These are phyloP conservation scores for Leishmania lainsoni DNA, from an alignment of 208 protist genomes.

Conservation along the genomic window DNA sequence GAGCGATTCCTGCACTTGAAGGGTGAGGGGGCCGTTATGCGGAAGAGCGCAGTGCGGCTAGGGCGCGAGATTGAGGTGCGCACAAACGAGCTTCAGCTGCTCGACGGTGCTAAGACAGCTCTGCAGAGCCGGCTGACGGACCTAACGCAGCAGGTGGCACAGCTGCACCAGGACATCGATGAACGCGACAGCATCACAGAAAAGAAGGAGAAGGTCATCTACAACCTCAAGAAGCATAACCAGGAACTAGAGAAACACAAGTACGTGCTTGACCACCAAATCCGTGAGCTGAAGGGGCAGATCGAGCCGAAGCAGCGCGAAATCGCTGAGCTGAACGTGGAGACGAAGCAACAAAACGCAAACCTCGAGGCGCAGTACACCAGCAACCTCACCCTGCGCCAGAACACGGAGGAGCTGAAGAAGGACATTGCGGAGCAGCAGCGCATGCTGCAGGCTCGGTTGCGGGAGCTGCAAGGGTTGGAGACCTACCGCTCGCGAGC, in stretches of 20 bases:
- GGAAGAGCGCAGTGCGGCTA: slow-evolving; percentile 91
- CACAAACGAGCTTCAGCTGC: slow-evolving; percentile 66
- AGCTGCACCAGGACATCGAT: slow-evolving; percentile 92
- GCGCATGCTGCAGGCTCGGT: slow-evolving; percentile 70
- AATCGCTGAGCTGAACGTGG: slow-evolving; percentile 89
- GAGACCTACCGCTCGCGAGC: slow-evolving; percentile 89
- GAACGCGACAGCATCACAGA: slow-evolving; percentile 94
- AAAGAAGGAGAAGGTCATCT: slow-evolving; percentile 97
- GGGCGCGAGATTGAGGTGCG: slow-evolving; percentile 93
- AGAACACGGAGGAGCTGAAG: slow-evolving; percentile 90
- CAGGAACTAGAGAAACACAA: slow-evolving; percentile 98
- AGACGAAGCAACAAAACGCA: slow-evolving; percentile 92
- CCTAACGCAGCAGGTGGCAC: slow-evolving; percentile 86
- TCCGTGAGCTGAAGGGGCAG: slow-evolving; percentile 97
- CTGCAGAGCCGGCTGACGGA: slow-evolving; percentile 80
- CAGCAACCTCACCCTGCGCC: slow-evolving; percentile 88
- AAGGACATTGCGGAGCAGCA: slow-evolving; percentile 90
- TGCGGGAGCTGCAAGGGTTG: slow-evolving; percentile 84
- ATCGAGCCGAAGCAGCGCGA: slow-evolving; percentile 97
- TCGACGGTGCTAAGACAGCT: slow-evolving; percentile 76
- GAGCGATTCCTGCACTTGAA: slow-evolving; percentile 93
- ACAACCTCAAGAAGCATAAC: slow-evolving; percentile 97
- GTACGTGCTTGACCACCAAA: slow-evolving; percentile 98
- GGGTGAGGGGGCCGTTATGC: slow-evolving; percentile 94
- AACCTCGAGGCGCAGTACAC: slow-evolving; percentile 91